Conservation (phyloP, 1,284 basidiomycete genomes). For the Fomitopsis betulina region DNA sequence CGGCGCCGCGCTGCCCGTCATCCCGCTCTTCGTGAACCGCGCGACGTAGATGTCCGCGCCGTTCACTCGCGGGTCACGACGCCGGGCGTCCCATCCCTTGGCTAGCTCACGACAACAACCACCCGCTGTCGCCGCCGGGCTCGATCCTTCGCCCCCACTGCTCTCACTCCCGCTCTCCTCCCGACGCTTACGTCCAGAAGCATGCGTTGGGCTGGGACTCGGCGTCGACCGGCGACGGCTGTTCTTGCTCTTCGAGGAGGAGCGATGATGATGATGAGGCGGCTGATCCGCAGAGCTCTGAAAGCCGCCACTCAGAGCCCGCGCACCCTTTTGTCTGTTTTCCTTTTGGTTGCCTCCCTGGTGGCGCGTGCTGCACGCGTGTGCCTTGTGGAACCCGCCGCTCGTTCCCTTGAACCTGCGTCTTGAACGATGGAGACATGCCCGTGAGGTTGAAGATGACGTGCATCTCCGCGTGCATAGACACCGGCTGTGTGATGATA, state of each 20-base stretch:
- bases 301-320: constrained; percentile 17
- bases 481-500: constrained; percentile 37
- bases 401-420: constrained; percentile 43
- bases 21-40: constrained; percentile 43
- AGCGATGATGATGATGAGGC: constrained; percentile 6
- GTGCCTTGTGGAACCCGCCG: constrained; percentile 27
- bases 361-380: constrained; percentile 14
- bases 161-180: constrained; percentile 13
- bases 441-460: constrained; percentile 49
- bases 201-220: neutral
- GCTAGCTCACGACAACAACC: constrained; percentile 14
- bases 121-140: neutral
- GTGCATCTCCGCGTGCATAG: constrained; percentile 63
- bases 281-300: constrained; percentile 17
- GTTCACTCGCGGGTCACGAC: constrained; percentile 40
- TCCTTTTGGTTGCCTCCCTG: constrained; percentile 27
- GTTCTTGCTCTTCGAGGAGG: constrained; percentile 13
- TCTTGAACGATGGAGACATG: constrained; percentile 50
- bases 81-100: constrained; percentile 32
- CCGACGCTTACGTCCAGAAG: constrained; percentile 6
- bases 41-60: constrained; percentile 55
- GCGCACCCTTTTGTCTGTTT: constrained; percentile 19
- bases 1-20: constrained; percentile 43
- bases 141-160: constrained; percentile 8
- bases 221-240: constrained; percentile 5